These are phyloP conservation scores for Tylopilus plumbeoviolaceoides DNA, from an alignment of 768 basidiomycete genomes.

Conservation along the genomic window DNA sequence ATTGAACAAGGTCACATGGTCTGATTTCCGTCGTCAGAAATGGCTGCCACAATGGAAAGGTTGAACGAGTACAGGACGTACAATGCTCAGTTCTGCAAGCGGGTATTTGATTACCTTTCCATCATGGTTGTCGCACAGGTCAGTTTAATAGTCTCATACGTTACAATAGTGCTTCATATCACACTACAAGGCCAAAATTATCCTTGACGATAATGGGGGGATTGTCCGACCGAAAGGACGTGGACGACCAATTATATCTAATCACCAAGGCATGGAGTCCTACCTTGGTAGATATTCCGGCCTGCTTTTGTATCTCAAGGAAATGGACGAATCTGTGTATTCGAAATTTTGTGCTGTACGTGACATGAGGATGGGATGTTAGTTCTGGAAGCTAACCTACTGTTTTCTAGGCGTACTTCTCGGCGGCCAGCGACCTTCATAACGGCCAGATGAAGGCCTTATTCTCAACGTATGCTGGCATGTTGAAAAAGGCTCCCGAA, in stretches of 20 bases:
- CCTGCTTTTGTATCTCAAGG: constrained; percentile 87
- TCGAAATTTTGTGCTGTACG: constrained; percentile 86
- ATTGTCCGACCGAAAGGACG: constrained; percentile 41
- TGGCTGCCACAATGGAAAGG: constrained; percentile 96
- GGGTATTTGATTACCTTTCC: constrained; percentile 82
- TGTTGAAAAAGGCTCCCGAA: constrained; percentile 63
- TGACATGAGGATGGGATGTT: constrained; percentile 8
- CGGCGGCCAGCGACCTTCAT: constrained; percentile 79
- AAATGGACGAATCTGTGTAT: constrained; percentile 91
- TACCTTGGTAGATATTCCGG: constrained; percentile 89
- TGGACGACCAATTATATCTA: constrained; percentile 45
- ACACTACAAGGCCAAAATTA: constrained; percentile 53
- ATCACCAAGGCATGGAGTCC: constrained; percentile 73
- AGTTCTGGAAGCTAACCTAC: constrained; percentile 1
- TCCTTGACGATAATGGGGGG: constrained; percentile 62
- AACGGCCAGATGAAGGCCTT: constrained; percentile 74
- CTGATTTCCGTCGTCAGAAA: constrained; percentile 48
- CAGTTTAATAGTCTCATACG: constrained; percentile 12
- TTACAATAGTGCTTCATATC: constrained; percentile 4
- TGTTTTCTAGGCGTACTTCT: constrained; percentile 78
- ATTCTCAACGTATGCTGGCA: constrained; percentile 50
- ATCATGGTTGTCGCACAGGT: constrained; percentile 94
- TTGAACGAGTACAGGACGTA: constrained; percentile 87
- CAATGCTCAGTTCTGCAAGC: constrained; percentile 90
- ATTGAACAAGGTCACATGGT: not conserved